Evolutionary conservation across 2,329 filamentous ascomycete species (phyloP).

Genomic region (Fonsecaea pedrosoi): DNA sequence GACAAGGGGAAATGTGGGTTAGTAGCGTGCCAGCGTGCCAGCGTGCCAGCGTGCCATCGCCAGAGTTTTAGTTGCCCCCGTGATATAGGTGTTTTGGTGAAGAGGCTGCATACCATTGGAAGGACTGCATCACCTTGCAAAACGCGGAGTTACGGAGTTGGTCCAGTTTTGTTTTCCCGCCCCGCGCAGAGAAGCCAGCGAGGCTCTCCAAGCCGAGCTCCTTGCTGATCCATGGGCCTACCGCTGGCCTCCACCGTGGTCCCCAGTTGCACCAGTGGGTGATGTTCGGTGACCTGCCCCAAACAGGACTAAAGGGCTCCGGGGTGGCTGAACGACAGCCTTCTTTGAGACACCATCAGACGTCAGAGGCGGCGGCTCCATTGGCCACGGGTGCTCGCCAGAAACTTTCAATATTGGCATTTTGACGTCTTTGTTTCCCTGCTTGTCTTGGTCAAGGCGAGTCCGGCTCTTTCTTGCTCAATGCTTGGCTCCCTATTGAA

Average conservation of each 20-base stretch:
- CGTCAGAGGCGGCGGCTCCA: slow-evolving; percentile 1
- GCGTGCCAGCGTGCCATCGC: slow-evolving; percentile 23
- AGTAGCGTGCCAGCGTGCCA: slow-evolving; percentile 15
- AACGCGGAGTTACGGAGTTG: slow-evolving; percentile 24
- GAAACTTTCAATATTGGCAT: slow-evolving; percentile 8
- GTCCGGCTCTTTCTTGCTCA: slow-evolving; percentile 7
- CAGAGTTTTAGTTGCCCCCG: slow-evolving; percentile 20
- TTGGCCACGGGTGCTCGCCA: slow-evolving; percentile 2
- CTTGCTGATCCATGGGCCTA: slow-evolving; percentile 2
- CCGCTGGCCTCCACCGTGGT: neutral
- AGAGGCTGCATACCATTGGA: slow-evolving; percentile 12
- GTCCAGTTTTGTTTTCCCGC: slow-evolving; percentile 9
- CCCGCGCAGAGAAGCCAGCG: slow-evolving; percentile 11
- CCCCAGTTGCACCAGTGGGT: slow-evolving; percentile 6
- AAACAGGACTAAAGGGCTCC: slow-evolving; percentile 7
- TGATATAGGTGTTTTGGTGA: slow-evolving; percentile 12
- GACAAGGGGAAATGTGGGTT: slow-evolving; percentile 14
- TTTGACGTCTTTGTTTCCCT: slow-evolving; percentile 2
- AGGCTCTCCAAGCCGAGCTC: slow-evolving; percentile 18
- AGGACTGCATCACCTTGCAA: slow-evolving; percentile 9
- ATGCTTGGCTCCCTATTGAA: slow-evolving; percentile 11
- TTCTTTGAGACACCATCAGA: slow-evolving; percentile 6
- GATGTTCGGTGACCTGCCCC: slow-evolving; percentile 22
- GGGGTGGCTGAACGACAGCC: slow-evolving; percentile 9
- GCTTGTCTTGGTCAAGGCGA: neutral